Percentiles rank a stretch among this genome's conserved stretches.
These are phyloP conservation scores for Diaporthe sp. DNA, from an alignment of 2,329 filamentous ascomycete species.

Conservation along the genomic window DNA sequence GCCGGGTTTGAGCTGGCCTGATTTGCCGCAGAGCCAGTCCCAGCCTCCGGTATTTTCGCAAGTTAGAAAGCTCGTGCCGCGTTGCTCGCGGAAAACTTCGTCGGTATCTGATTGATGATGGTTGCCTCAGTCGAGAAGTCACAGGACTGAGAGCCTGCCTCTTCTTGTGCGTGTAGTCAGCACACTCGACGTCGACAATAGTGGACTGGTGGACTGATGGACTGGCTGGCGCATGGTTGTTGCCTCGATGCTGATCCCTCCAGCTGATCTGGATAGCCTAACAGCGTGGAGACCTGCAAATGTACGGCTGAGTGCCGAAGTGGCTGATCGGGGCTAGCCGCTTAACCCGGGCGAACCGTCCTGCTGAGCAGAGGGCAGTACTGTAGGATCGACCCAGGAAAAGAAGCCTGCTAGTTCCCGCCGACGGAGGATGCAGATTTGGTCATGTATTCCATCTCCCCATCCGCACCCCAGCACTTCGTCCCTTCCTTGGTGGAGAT, in stretches of 20 bases:
- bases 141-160: too few species aligned
- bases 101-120: neutral
- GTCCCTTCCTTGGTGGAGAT: neutral
- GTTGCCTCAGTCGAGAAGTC: neutral
- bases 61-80: neutral
- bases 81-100: neutral
- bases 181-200: neutral
- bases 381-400: neutral
- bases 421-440: neutral
- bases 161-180: neutral
- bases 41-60: constrained; percentile 12
- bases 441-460: neutral
- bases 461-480: neutral
- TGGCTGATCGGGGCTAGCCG: constrained; percentile 29
- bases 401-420: constrained; percentile 16
- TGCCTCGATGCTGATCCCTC: constrained; percentile 8
- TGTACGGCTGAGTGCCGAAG: constrained; percentile 21
- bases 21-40: constrained; percentile 13
- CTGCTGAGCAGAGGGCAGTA: neutral
- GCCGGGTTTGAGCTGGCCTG: constrained; percentile 13
- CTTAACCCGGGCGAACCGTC: neutral
- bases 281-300: constrained; percentile 22
- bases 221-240: neutral
- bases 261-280: neutral
- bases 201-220: neutral